Conservation (phyloP, 257 asterid genomes). For the Parsonsia alboflavescens region DNA sequence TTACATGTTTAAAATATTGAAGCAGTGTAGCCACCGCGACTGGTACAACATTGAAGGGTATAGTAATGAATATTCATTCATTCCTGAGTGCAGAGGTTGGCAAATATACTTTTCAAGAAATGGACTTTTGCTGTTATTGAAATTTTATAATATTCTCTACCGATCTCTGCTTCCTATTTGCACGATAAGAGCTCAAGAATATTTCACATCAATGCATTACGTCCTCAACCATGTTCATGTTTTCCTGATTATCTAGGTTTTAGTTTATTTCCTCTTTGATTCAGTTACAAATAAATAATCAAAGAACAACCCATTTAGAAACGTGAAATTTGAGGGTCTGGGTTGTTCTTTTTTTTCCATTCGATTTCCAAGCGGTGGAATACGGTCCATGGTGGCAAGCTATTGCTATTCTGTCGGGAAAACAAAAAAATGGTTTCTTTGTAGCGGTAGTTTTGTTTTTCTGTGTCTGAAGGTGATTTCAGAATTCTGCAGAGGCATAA, state of each 20-base stretch:
- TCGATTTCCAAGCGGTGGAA: background rate
- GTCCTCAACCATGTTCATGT: background rate
- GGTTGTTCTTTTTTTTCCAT: background rate
- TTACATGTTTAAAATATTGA: too few relatives aligned
- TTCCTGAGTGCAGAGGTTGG: background rate
- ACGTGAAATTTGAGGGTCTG: background rate
- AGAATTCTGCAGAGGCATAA: background rate
- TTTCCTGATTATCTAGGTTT: background rate
- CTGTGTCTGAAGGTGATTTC: background rate
- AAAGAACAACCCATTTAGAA: background rate
- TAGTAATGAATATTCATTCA: too few relatives aligned
- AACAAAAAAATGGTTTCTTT: background rate
- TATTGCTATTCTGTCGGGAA: background rate
- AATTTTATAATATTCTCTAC: background rate
- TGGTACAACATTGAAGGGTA: background rate
- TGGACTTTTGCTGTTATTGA: background rate
- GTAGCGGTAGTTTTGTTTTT: background rate
- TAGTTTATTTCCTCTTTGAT: background rate
- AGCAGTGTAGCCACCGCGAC: too few relatives aligned
- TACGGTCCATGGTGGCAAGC: background rate
- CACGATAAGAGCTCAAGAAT: slow-evolving; percentile 13
- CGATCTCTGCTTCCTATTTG: background rate
- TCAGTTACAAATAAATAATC: background rate
- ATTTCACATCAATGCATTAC: background rate
- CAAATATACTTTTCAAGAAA: background rate